Evolutionary conservation across 495 filamentous ascomycete genomes (phyloP).

Genomic region (Penicillium silybi): DNA sequence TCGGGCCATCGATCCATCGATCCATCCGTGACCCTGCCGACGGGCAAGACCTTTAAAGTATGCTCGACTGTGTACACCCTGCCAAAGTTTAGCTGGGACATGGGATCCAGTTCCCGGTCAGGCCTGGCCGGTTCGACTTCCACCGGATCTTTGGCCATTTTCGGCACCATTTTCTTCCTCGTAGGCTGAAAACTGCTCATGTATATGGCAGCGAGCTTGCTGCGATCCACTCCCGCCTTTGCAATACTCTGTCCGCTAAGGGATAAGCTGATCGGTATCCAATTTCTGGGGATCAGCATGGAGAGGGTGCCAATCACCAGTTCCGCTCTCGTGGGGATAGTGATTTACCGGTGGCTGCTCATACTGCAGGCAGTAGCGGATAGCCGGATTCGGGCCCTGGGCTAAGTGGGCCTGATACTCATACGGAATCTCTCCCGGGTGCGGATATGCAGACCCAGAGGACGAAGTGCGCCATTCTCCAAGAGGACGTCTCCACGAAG

Average conservation of each 20-base stretch:
- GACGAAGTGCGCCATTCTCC: slow-evolving; percentile 2
- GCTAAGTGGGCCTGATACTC: not conserved
- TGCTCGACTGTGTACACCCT: slow-evolving; percentile 49
- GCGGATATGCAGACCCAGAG: not conserved
- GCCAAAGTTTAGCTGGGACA: slow-evolving; percentile 44
- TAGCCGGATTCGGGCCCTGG: not conserved
- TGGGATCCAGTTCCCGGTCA: slow-evolving; percentile 28
- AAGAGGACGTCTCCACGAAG: slow-evolving; percentile 12
- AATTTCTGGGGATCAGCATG: no score
- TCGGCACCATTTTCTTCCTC: slow-evolving; percentile 11
- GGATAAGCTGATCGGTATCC: slow-evolving; percentile 9
- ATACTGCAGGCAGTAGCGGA: not conserved
- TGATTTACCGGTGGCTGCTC: not conserved
- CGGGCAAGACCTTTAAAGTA: slow-evolving; percentile 39
- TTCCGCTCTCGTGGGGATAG: no score
- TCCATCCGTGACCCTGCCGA: slow-evolving; percentile 26
- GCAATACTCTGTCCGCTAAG: slow-evolving; percentile 32
- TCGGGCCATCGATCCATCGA: slow-evolving; percentile 26
- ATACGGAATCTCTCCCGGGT: not conserved
- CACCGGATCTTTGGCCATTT: slow-evolving; percentile 30
- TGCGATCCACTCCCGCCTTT: slow-evolving; percentile 26
- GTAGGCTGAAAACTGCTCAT: slow-evolving; percentile 17
- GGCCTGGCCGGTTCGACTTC: slow-evolving; percentile 20
- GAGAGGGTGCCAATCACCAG: no score
- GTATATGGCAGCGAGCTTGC: slow-evolving; percentile 38